Evolutionary conservation across 169 alveolate genomes (phyloP).

Genomic region (Plasmodium relictum): DNA sequence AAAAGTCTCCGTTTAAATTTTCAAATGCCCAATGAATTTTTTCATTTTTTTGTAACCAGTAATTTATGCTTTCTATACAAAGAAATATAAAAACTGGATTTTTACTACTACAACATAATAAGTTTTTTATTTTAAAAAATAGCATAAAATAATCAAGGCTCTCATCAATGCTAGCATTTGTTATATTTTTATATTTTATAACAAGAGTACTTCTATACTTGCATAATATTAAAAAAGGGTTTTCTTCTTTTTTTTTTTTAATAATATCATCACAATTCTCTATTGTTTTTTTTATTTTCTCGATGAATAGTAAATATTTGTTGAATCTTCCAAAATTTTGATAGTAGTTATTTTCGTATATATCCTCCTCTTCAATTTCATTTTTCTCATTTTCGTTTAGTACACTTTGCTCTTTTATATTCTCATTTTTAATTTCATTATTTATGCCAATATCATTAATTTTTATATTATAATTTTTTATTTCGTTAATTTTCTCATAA

Average conservation of each 20-base stretch:
- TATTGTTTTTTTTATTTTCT: conserved; percentile 30
- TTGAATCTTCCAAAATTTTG: neutral
- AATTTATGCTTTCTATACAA: conserved; percentile 70
- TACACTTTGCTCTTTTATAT: too few relatives aligned
- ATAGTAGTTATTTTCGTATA: neutral
- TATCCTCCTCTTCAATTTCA: neutral
- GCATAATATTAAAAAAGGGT: conserved; percentile 74
- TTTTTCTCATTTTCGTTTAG: too few relatives aligned
- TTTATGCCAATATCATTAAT: too few relatives aligned
- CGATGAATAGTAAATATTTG: conserved; percentile 21
- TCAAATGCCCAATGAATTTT: conserved; percentile 49
- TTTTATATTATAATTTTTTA: too few relatives aligned
- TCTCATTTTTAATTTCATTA: too few relatives aligned
- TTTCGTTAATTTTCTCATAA: too few relatives aligned
- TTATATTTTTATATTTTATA: conserved; percentile 76
- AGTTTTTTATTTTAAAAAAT: conserved; percentile 70
- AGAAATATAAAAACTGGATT: conserved; percentile 71
- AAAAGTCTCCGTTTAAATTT: neutral
- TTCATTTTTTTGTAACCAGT: conserved; percentile 75
- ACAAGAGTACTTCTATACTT: conserved; percentile 76
- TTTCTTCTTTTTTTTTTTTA: conserved; percentile 65
- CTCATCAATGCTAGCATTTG: conserved; percentile 20
- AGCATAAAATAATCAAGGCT: conserved; percentile 54
- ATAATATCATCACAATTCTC: conserved; percentile 52
- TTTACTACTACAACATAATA: conserved; percentile 31